Evolutionary conservation across 352 stramenopile genomes (phyloP), one percentile per base, ranked within the genome.

Genomic region (Phytophthora pini): DNA sequence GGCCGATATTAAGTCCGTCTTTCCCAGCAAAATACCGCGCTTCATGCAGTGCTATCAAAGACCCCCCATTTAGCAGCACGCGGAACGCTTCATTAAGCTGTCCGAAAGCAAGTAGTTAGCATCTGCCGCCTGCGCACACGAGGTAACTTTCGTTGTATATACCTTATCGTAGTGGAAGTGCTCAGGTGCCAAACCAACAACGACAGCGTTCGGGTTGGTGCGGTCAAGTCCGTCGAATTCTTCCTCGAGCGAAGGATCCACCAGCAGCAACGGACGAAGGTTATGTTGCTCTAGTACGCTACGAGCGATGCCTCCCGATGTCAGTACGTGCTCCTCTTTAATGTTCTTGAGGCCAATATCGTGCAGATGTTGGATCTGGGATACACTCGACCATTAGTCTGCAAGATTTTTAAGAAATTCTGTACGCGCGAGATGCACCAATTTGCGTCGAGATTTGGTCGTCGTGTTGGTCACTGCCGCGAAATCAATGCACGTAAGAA

Each of bases 401-500:
- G 31, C 31, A 36, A 36, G 31, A 12, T 36, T 36, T 9, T 36
- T 13, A 36, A 8, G 3, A 12, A 36, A 36, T 2, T 36, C 31
- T 36, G 31, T 36, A 36, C 11, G 8, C 34, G 11, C 11, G 7
- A 13, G 17, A 48, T 55, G 43, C 39, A 87, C 80, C 61, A 89
- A 46, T 32, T 82, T 62, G 6, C 60, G 52, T 17, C 71, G 59
- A 34, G 74, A 89, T 44, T 87, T 88, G 55, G 79, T 89, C 34
- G 80, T 89, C n/a, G 78, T 89, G 52, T 89, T 89, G n/a, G 74
- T 88, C 53, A 89, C 80, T 89, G 38, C 29, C 47, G 22, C 8
- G 22, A 11, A 57, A 36, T 12, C 17, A 27, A 34, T 3, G 40
- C 17, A 36, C 31, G 9, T 36, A 62, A 56, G 43, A 54, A 34